Evolutionary conservation across 306 rosid species (phyloP), one percentile per base, ranked within the genome.

Genomic region (Arachis hypogaea): DNA sequence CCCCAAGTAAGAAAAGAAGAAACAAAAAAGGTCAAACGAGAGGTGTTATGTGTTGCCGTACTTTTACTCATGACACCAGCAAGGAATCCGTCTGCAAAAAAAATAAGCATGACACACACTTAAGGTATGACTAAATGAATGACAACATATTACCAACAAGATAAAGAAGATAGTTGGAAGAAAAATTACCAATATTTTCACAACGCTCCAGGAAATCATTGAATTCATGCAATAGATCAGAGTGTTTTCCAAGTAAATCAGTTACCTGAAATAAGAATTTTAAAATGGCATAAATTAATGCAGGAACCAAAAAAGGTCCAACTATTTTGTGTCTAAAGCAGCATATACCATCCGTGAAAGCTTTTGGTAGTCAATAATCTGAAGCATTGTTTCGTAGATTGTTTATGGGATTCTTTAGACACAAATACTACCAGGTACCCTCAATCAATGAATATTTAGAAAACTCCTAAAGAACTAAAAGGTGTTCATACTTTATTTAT

Each of bases 61-160:
- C 99, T 92, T 92, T 84, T 93, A 83, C 85, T 87, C 86, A 94
- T 80, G 79, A 94, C 88, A 75, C 90, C 92, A 43, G 96, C 98
- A 79, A 94, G 98, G 86, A 94, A 88, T 68, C 96, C 99, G 71
- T 94, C 99, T 94, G 95, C 89, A 92, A 85, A 77, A 68, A 69
- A 84, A 81, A 83, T 42, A 61, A 69, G 61, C 78, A 64, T 86
- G 77, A 79, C 38, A 81, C 22, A 77, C 57, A 50, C 75, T 82
- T 47, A 80, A 70, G n/a, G 66, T 62, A 65, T 61, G 68, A 70
- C 71, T 75, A 77, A 76, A 73, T 49, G 59, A 68, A 55, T 74
- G 63, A 63, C 28, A 73, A 62, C 61, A 61, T 42, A 28, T 5
- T 8, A 52, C 5, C 58, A 52, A 52, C 22, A 51, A 51, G 9